These are phyloP conservation scores for Asterella californica DNA, from an alignment of 225 moss, liverwort and hornwort species.

Conservation along the genomic window DNA sequence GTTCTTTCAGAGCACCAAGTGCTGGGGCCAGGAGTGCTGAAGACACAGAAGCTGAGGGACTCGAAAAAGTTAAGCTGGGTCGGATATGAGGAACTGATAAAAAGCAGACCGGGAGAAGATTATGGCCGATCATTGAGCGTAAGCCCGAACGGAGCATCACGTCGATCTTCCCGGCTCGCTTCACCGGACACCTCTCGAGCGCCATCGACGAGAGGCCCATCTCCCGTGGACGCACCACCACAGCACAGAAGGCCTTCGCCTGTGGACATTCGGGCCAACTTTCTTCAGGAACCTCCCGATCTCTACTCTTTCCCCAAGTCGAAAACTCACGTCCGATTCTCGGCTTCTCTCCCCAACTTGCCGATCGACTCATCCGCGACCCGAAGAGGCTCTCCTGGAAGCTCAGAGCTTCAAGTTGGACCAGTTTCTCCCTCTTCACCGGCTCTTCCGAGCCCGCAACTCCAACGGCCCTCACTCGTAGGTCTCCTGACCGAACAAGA, in stretches of 20 bases:
- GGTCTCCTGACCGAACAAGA: slow-evolving; percentile 33
- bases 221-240: slow-evolving; percentile 15
- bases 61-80: slow-evolving; percentile 45
- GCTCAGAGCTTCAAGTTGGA: slow-evolving; percentile 25
- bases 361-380: slow-evolving; percentile 28
- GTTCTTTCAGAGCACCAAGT: slow-evolving; percentile 26
- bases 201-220: slow-evolving; percentile 32
- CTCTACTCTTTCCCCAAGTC: slow-evolving; percentile 41
- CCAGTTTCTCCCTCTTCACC: slow-evolving; percentile 6
- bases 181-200: slow-evolving; percentile 27
- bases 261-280: slow-evolving; percentile 18
- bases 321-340: slow-evolving; percentile 39
- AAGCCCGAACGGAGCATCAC: slow-evolving; percentile 20
- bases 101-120: slow-evolving; percentile 25
- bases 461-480: slow-evolving; percentile 29
- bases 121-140: slow-evolving; percentile 22
- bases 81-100: slow-evolving; percentile 39
- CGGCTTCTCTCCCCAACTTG: slow-evolving; percentile 34
- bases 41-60: slow-evolving; percentile 33
- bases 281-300: slow-evolving; percentile 32
- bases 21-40: slow-evolving; percentile 23
- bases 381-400: slow-evolving; percentile 17
- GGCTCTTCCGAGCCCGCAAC: background rate
- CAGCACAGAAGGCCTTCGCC: slow-evolving; percentile 7
- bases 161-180: slow-evolving; percentile 27